phyloP scores from a whole-genome alignment of 2,329 filamentous ascomycete species.

The Cladosporium oxysporum region DNA sequence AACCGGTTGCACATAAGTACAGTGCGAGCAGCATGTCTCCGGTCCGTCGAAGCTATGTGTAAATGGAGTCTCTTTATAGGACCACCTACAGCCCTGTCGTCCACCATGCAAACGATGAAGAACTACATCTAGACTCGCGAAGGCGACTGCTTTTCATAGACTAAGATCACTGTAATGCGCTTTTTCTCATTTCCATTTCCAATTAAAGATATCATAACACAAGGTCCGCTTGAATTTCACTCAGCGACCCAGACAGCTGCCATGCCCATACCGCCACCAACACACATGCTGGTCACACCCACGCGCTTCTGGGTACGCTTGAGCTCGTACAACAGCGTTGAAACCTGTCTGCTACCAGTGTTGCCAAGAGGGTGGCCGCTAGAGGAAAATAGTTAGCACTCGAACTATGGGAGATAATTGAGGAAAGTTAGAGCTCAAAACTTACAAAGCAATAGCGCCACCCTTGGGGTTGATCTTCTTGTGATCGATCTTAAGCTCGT shows the following conservation, averaged over 20 bases:
- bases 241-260: constrained; percentile 94
- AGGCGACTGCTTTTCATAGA: neutral
- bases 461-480: constrained; percentile 98
- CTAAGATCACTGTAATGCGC: neutral
- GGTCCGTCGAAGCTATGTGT: neutral
- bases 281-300: constrained; percentile 92
- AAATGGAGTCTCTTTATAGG: neutral
- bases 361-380: constrained; percentile 83
- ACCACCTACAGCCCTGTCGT: neutral
- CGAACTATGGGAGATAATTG: constrained; percentile 53
- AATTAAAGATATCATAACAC: neutral
- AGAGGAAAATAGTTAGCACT: constrained; percentile 63
- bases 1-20: neutral
- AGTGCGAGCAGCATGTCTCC: neutral
- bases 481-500: constrained; percentile 77
- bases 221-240: constrained; percentile 49
- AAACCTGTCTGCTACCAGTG: constrained; percentile 91
- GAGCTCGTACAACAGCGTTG: constrained; percentile 87
- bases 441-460: constrained; percentile 79
- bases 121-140: no score
- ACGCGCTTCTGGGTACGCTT: constrained; percentile 80
- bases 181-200: neutral
- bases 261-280: constrained; percentile 98
- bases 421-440: constrained; percentile 13
- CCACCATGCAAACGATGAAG: neutral